Evolutionary conservation across 2,329 filamentous ascomycete genomes (phyloP).

Genomic region (Pyricularia grisea): DNA sequence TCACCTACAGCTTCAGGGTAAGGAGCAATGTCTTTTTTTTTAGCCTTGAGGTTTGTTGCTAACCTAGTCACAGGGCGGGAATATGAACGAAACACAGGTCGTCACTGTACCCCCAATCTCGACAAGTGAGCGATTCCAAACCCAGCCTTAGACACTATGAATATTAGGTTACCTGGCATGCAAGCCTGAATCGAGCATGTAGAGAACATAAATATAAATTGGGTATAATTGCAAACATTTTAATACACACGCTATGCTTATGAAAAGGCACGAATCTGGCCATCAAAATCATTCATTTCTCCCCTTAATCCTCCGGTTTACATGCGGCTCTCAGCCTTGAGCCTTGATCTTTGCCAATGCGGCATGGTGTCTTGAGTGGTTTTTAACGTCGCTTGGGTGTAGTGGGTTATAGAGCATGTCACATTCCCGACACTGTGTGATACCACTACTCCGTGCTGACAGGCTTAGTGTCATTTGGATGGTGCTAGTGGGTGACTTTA

Average conservation of each 20-base stretch:
- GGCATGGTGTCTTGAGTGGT: constrained; percentile 23
- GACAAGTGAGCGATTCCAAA: neutral
- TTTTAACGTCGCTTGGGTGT: constrained; percentile 30
- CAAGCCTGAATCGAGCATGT: neutral
- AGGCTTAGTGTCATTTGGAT: constrained; percentile 33
- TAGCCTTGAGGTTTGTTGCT: neutral
- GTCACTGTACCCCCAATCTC: constrained; percentile 27
- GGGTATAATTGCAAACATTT: neutral
- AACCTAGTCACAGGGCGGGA: constrained; percentile 20
- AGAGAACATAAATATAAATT: neutral
- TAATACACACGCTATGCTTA: neutral
- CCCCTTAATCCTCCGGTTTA: neutral
- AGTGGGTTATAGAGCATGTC: constrained; percentile 34
- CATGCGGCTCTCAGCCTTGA: neutral
- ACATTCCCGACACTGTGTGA: constrained; percentile 31
- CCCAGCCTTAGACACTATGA: neutral
- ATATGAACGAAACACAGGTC: constrained; percentile 35
- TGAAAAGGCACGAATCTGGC: neutral
- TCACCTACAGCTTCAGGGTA: constrained; percentile 39
- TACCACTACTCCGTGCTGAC: constrained; percentile 22
- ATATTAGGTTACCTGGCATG: neutral
- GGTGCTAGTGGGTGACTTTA: constrained; percentile 6
- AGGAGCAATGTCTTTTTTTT: neutral
- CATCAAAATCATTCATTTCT: neutral
- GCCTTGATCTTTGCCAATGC: neutral